Percentiles rank a stretch among this genome's conserved stretches.
These are phyloP conservation scores for Lactarius hatsudake DNA, from an alignment of 768 basidiomycete genomes.

Conservation along the genomic window DNA sequence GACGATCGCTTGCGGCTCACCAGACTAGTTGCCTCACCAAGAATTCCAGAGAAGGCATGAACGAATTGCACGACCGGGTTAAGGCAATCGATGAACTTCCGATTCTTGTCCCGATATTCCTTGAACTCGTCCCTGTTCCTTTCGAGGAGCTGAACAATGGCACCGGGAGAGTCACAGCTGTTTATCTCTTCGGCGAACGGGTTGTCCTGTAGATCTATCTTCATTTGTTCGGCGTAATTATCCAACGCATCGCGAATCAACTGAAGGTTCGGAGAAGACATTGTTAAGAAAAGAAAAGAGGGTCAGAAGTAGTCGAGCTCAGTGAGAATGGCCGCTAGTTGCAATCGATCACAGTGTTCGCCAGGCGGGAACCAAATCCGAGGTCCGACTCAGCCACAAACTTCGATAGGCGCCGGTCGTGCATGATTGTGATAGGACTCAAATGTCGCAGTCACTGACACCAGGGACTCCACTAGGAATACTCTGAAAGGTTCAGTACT, in stretches of 20 bases:
- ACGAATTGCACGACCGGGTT: background rate
- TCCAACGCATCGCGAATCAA: background rate
- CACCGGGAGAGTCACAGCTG: background rate
- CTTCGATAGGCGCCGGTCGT: too few species aligned
- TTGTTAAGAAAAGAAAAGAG: background rate
- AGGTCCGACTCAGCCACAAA: too few species aligned
- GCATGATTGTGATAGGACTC: too few species aligned
- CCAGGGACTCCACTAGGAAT: too few species aligned
- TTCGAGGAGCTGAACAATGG: background rate
- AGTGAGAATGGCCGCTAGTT: background rate
- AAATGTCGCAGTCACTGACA: too few species aligned
- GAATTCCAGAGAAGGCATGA: background rate
- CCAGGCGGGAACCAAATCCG: background rate
- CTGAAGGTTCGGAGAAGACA: background rate
- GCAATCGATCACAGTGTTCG: background rate
- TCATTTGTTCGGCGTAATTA: background rate
- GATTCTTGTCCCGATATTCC: background rate
- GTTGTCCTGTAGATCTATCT: background rate
- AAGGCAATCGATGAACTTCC: background rate
- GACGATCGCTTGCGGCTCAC: background rate
- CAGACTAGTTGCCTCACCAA: background rate
- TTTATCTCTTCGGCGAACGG: background rate
- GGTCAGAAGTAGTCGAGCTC: background rate
- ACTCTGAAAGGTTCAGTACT: too few species aligned
- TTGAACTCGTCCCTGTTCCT: background rate